Percentiles rank a stretch among this genome's conserved stretches.
Conservation (phyloP, 169 alveolate genomes). For the Gregarina niphandrodes region DNA sequence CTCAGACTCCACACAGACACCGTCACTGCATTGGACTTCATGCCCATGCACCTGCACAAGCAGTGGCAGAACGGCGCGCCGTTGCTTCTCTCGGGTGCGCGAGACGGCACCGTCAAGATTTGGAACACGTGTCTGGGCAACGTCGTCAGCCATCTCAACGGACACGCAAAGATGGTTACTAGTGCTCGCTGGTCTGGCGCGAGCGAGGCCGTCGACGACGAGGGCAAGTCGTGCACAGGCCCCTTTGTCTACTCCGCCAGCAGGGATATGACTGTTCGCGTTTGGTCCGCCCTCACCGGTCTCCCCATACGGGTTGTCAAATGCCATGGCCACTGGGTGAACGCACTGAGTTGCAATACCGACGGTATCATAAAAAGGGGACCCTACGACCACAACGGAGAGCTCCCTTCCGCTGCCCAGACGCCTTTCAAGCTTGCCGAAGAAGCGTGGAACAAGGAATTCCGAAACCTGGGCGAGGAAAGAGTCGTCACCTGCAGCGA, state of each 20-base stretch:
- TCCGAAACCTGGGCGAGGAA: conserved; percentile 41
- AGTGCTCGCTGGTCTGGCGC: conserved; percentile 78
- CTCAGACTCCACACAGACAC: conserved; percentile 27
- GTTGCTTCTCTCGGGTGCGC: neutral
- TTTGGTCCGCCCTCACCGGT: conserved; percentile 59
- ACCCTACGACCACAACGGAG: conserved; percentile 40
- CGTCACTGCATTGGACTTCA: conserved; percentile 28
- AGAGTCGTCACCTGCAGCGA: conserved; percentile 88
- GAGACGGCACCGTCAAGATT: conserved; percentile 59
- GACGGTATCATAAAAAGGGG: conserved; percentile 56
- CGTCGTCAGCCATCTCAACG: conserved; percentile 45
- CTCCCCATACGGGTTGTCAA: conserved; percentile 13
- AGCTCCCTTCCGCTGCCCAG: conserved; percentile 20
- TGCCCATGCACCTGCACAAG: conserved; percentile 6
- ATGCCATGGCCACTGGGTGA: conserved; percentile 98
- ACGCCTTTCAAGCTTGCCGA: neutral
- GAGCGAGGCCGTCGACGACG: conserved; percentile 11
- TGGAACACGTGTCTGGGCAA: conserved; percentile 56
- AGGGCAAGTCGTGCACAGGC: too few species aligned
- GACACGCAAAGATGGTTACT: conserved; percentile 69
- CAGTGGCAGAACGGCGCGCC: neutral
- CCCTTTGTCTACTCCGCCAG: conserved; percentile 49
- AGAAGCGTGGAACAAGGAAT: neutral
- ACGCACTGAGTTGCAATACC: conserved; percentile 77
- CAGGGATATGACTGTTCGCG: conserved; percentile 73